Evolutionary conservation across 1,284 basidiomycete genomes (phyloP), one percentile per base, ranked within the genome.

Genomic region (Ceratorhiza oryzae-sativae): DNA sequence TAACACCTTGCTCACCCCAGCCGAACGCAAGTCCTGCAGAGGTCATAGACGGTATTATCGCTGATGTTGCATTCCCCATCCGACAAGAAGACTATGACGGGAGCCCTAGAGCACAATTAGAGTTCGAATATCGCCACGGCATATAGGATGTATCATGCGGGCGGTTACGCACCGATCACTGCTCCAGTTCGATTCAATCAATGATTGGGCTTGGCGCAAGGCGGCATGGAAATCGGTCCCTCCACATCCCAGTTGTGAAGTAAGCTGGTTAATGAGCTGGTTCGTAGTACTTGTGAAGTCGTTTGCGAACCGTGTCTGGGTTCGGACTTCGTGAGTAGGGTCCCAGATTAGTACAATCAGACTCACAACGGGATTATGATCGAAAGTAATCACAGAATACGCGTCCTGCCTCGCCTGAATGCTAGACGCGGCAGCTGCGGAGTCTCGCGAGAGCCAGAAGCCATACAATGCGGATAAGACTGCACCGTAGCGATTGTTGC

Each of bases 31-130:
- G 80, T 74, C 5, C 82, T 81, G 73, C 85, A 85, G 1, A 88
- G 62, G 72, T 83, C 81, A 25, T 85, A 83, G 68, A 87, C 79
- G 0, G 78, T 77, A 0, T 77, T 25, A 68, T 88, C 85, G 0
- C 71, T 71, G n/a, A 85, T 80, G 1, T 55, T 46, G 65, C 84
- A 84, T 78, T 86, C 83, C 0, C 87, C 87, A 72, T 88, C 87
- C 0, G 88, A 89, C 12, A 89, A 79, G 77, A 89, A 88, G 20
- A 89, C 83, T 12, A 89, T 78, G 12, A 89, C 83, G 0, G 88
- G 88, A 0, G 80, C 77, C 70, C 88, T 88, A 20, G 13, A 53
- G 9, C 23, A 10, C 2, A 32, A 15, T 20, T 73, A n/a, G 15
- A 4, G 20, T 10, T 32, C n/a, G 8, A 34, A n/a, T 23, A 10